phyloP scores from a whole-genome alignment of 2,329 filamentous ascomycete species.

The Malbranchea zuffiana region DNA sequence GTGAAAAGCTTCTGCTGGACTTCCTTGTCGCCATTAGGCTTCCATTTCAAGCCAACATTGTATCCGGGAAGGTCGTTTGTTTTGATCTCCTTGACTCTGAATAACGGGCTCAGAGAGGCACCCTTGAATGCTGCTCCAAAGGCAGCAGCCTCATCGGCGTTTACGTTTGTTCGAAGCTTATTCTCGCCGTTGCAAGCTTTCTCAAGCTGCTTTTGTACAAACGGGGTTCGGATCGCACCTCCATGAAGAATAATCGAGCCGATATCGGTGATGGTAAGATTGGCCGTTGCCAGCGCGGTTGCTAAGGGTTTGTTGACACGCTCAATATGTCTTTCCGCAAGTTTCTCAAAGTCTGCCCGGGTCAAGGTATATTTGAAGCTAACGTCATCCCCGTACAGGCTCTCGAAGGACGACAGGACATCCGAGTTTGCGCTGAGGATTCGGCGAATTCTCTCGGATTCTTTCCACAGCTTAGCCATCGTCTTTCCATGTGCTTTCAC shows the following conservation, averaged over 20 bases:
- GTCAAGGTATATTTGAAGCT: conserved; percentile 88
- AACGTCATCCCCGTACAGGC: conserved; percentile 71
- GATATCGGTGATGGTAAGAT: conserved; percentile 62
- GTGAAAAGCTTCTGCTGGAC: conserved; percentile 76
- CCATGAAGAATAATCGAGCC: conserved; percentile 90
- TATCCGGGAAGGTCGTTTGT: conserved; percentile 68
- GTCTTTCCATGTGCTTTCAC: conserved; percentile 66
- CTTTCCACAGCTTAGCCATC: conserved; percentile 83
- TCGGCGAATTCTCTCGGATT: conserved; percentile 76
- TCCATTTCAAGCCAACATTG: conserved; percentile 63
- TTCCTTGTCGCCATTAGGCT: conserved; percentile 54
- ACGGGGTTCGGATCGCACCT: conserved; percentile 79
- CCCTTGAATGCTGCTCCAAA: conserved; percentile 94
- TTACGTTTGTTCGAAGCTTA: conserved; percentile 87
- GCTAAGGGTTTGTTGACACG: conserved; percentile 60
- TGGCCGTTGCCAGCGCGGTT: conserved; percentile 62
- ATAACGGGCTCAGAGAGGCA: conserved; percentile 82
- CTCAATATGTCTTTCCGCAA: conserved; percentile 56
- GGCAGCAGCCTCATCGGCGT: conserved; percentile 90
- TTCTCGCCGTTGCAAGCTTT: conserved; percentile 57
- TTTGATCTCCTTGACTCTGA: conserved; percentile 94
- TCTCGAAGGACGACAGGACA: conserved; percentile 70
- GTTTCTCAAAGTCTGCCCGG: conserved; percentile 67
- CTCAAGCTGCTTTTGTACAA: conserved; percentile 84
- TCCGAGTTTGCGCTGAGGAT: conserved; percentile 88